phyloP scores from a whole-genome alignment of 495 filamentous ascomycete species.

The Thermothielavioides terrestris region DNA sequence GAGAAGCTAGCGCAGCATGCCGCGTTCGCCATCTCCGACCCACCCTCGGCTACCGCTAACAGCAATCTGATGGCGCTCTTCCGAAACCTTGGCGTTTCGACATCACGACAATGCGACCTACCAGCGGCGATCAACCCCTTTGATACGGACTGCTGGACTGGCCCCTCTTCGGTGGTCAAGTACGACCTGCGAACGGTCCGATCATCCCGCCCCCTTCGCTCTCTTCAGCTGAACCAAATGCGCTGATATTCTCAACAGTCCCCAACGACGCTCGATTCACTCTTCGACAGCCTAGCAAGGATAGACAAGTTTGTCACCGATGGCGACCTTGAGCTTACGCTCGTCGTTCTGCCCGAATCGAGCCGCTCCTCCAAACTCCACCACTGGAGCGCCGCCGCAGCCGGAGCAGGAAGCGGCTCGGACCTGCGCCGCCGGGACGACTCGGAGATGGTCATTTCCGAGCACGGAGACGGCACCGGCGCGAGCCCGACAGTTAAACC shows the following conservation, averaged over 20 bases:
- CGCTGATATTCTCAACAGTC: slow-evolving; percentile 15
- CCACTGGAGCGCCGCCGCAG: slow-evolving; percentile 25
- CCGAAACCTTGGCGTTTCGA: slow-evolving; percentile 17
- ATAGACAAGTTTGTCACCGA: slow-evolving; percentile 24
- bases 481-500: not conserved
- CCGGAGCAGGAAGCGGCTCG: slow-evolving; percentile 7
- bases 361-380: slow-evolving; percentile 27
- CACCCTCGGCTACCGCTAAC: slow-evolving; percentile 31
- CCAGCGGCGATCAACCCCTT: slow-evolving; percentile 35
- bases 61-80: slow-evolving; percentile 26
- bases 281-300: slow-evolving; percentile 28
- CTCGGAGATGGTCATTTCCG: slow-evolving; percentile 27
- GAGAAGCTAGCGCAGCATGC: slow-evolving; percentile 27
- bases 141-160: slow-evolving; percentile 38
- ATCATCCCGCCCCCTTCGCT: not conserved
- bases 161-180: slow-evolving; percentile 34
- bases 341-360: slow-evolving; percentile 38
- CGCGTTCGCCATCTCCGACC: slow-evolving; percentile 36
- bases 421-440: slow-evolving; percentile 31
- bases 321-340: slow-evolving; percentile 38
- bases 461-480: slow-evolving; percentile 2
- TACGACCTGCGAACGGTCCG: slow-evolving; percentile 35
- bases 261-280: slow-evolving; percentile 20
- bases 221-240: not conserved
- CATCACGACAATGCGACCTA: slow-evolving; percentile 28